Evolutionary conservation across 306 rosid species (phyloP).

Genomic region (Parietaria judaica): DNA sequence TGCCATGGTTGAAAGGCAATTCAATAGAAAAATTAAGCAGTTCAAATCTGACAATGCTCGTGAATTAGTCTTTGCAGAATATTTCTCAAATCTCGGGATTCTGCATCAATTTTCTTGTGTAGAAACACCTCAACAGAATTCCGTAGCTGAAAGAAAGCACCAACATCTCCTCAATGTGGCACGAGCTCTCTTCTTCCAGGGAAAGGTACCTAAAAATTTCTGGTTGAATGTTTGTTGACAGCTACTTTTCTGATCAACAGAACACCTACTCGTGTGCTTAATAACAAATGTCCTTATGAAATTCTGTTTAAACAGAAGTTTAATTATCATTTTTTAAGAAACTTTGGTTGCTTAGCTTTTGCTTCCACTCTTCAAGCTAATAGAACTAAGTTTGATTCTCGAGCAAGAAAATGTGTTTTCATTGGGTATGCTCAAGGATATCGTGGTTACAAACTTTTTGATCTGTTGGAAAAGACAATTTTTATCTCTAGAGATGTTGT

Average conservation of each 20-base stretch:
- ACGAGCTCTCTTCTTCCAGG: neutral
- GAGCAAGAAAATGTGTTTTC: neutral
- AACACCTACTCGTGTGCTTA: neutral
- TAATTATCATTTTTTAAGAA: too few relatives aligned
- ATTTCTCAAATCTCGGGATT: neutral
- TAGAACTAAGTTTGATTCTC: neutral
- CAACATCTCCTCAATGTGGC: too few relatives aligned
- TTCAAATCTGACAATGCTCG: neutral
- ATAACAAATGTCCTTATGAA: neutral
- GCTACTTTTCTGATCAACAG: neutral
- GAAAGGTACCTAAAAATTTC: neutral
- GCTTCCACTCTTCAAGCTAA: neutral
- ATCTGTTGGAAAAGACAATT: neutral
- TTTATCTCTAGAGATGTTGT: neutral
- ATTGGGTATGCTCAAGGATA: neutral
- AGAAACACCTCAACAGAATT: neutral
- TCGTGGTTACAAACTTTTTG: neutral
- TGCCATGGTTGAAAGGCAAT: conserved; percentile 2
- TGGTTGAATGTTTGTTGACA: neutral
- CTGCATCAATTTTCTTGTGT: neutral
- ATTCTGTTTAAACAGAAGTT: too few relatives aligned
- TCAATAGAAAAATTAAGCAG: neutral
- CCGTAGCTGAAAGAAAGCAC: too few relatives aligned
- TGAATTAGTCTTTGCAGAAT: neutral
- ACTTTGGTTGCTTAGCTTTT: neutral